A percentile compares a stretch with the other conserved stretches of the same genome.
Conservation (phyloP, 176 grass and related monocot species). For the Musa acuminata region DNA sequence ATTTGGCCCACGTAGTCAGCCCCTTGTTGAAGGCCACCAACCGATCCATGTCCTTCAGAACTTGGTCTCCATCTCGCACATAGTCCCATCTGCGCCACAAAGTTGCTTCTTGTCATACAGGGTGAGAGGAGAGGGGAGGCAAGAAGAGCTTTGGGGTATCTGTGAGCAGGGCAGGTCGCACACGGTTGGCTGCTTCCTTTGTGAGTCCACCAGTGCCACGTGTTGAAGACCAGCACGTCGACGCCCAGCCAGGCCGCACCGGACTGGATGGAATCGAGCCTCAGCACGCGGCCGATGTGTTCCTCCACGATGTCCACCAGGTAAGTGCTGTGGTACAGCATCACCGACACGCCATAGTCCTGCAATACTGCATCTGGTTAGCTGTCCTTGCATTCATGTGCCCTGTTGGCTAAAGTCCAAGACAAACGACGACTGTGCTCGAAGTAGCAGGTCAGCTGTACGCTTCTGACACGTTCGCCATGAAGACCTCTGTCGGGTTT, state of each 20-base stretch:
- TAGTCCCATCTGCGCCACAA: conserved; percentile 66
- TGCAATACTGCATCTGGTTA: conserved; percentile 7
- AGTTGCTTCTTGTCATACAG: background rate
- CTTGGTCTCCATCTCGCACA: conserved; percentile 51
- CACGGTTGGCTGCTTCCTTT: conserved; percentile 77
- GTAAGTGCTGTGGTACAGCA: conserved; percentile 73
- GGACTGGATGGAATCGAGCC: conserved; percentile 60
- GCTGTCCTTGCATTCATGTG: background rate
- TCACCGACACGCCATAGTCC: conserved; percentile 67
- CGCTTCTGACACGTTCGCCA: too few relatives aligned
- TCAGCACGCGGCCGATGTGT: conserved; percentile 62
- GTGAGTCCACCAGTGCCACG: conserved; percentile 99
- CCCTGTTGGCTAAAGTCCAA: background rate
- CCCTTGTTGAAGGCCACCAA: conserved; percentile 80
- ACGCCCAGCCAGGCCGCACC: conserved; percentile 58
- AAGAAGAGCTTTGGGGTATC: background rate
- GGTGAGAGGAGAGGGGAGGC: background rate
- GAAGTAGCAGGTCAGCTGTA: too few relatives aligned
- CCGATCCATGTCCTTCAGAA: conserved; percentile 74
- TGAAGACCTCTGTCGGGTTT: background rate
- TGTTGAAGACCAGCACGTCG: conserved; percentile 80
- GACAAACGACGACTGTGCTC: too few relatives aligned
- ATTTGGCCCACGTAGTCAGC: conserved; percentile 74
- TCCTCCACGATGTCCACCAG: conserved; percentile 73
- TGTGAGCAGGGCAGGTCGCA: background rate